These are phyloP conservation scores for Alternaria viburni DNA, from an alignment of 2,329 filamentous ascomycete species.

Conservation along the genomic window DNA sequence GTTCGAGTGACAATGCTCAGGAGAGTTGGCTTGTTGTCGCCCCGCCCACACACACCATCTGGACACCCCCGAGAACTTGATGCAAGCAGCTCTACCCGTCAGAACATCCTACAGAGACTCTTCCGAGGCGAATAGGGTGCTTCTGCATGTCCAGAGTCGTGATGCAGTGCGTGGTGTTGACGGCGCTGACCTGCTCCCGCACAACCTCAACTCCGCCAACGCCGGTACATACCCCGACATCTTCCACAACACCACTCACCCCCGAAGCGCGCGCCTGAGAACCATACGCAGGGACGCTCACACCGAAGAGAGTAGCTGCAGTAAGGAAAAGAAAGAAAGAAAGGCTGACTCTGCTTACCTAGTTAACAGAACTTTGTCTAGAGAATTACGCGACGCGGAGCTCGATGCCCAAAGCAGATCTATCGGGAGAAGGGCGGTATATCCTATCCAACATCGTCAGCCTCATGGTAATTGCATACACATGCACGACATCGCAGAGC, in stretches of 20 bases:
- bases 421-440: constrained; percentile 37
- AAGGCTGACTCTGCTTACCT: constrained; percentile 38
- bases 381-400: constrained; percentile 33
- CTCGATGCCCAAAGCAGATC: constrained; percentile 40
- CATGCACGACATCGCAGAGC: neutral
- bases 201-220: constrained; percentile 9
- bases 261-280: neutral
- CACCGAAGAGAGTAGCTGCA: neutral
- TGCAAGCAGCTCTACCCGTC: neutral
- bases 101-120: neutral
- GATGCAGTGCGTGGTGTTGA: constrained; percentile 3
- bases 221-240: neutral
- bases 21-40: neutral
- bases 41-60: neutral
- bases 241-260: constrained; percentile 1
- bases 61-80: neutral
- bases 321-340: neutral
- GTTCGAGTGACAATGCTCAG: neutral
- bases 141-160: neutral
- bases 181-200: constrained; percentile 3
- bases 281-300: neutral
- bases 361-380: constrained; percentile 31
- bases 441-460: constrained; percentile 28
- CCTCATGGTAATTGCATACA: neutral
- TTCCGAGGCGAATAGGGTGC: neutral